Conservation (phyloP, 331 rosid species). For the Pyrus hybrid region DNA sequence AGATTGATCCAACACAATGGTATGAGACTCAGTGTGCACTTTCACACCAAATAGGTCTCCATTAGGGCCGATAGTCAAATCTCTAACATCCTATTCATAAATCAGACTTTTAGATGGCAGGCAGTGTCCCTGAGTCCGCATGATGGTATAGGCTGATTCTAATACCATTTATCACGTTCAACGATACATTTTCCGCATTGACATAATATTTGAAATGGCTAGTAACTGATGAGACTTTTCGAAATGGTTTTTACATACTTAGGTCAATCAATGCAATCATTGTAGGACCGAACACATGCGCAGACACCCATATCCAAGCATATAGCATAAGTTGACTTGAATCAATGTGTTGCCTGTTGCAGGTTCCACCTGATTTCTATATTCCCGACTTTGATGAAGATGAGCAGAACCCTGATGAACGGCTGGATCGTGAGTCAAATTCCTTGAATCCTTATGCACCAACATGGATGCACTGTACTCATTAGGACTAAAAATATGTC, state of each 20-base stretch:
- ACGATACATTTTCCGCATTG: background rate
- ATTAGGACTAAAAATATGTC: background rate
- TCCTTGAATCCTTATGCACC: background rate
- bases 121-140: background rate
- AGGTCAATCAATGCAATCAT: background rate
- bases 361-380: constrained; percentile 97
- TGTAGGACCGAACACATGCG: background rate
- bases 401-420: constrained; percentile 95
- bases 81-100: background rate
- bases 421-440: constrained; percentile 68
- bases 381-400: constrained; percentile 93
- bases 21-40: background rate
- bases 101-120: background rate
- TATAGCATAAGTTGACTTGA: background rate
- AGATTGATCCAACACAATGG: background rate
- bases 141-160: background rate
- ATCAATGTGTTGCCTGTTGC: constrained; percentile 14
- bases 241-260: background rate
- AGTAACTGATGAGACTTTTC: background rate
- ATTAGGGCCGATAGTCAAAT: background rate
- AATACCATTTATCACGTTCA: background rate
- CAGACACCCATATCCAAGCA: background rate
- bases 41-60: background rate
- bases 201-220: background rate
- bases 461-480: background rate